Conservation (phyloP, 352 stramenopile genomes). For the Phytophthora capsici region DNA sequence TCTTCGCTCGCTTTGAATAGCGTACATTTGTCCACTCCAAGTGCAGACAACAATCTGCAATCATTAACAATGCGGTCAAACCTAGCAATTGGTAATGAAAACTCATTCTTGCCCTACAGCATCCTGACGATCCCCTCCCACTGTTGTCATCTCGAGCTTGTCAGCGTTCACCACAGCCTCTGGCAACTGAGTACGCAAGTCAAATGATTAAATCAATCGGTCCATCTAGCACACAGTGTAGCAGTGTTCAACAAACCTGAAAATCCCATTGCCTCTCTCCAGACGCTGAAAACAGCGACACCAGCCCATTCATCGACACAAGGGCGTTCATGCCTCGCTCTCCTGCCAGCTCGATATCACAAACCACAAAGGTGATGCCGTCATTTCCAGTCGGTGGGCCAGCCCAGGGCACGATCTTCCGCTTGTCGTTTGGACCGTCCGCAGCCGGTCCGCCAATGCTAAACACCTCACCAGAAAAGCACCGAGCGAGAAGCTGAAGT, state of each 20-base stretch:
- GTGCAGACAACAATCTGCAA: conserved; percentile 70
- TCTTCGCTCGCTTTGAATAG: conserved; percentile 46
- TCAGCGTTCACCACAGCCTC: conserved; percentile 61
- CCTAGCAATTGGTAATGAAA: not conserved
- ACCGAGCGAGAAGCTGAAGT: conserved; percentile 52
- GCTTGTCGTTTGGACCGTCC: conserved; percentile 9
- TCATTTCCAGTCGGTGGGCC: conserved; percentile 30
- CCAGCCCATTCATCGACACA: conserved; percentile 44
- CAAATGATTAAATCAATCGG: not conserved
- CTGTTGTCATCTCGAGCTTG: conserved; percentile 45
- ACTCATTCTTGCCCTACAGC: conserved; percentile 27
- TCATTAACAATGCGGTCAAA: conserved; percentile 8
- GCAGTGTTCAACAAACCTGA: conserved; percentile 35
- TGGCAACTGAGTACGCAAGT: conserved; percentile 40
- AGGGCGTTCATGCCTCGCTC: conserved; percentile 37
- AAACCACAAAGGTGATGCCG: conserved; percentile 56
- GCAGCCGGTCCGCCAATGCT: conserved; percentile 12
- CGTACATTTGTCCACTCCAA: conserved; percentile 73
- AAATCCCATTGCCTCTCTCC: conserved; percentile 54
- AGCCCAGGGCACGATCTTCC: conserved; percentile 42
- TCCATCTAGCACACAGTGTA: not conserved
- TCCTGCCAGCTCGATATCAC: conserved; percentile 36
- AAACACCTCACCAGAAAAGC: conserved; percentile 64
- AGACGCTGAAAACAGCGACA: conserved; percentile 46
- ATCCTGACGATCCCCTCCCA: conserved; percentile 36